Conservation (phyloP, 108 stramenopile genomes). For the Nannochloropsis salina region DNA sequence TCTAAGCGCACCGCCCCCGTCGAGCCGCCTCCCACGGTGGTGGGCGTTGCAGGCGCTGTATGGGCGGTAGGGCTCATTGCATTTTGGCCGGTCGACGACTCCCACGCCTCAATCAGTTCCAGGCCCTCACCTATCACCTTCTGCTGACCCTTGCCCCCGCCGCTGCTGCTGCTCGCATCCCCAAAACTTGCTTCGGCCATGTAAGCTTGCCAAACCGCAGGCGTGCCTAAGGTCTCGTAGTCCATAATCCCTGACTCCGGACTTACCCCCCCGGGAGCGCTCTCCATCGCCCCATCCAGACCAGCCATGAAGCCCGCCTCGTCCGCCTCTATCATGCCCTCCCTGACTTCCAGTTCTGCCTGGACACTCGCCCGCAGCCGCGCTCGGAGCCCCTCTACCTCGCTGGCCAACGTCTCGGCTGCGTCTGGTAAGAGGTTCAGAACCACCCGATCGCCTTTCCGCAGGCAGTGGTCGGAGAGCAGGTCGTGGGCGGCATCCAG, state of each 20-base stretch:
- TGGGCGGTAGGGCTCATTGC: background rate
- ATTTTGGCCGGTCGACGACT: background rate
- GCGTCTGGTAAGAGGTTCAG: background rate
- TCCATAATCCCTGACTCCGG: background rate
- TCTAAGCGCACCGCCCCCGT: slow-evolving; percentile 27
- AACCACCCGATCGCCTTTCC: background rate
- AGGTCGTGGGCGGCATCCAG: background rate
- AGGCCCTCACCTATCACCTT: background rate
- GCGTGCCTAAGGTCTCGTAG: slow-evolving; percentile 1
- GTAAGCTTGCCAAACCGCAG: background rate
- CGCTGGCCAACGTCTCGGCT: background rate
- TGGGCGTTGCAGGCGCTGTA: background rate
- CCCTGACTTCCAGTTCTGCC: slow-evolving; percentile 17
- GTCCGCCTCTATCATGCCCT: background rate
- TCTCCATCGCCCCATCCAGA: background rate
- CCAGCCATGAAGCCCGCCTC: background rate
- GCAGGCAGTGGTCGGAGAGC: background rate
- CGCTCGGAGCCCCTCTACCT: background rate
- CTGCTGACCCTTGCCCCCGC: background rate
- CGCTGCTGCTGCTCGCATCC: background rate
- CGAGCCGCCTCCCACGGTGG: background rate
- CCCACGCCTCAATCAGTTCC: slow-evolving; percentile 10
- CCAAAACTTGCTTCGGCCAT: background rate
- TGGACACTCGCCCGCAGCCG: background rate
- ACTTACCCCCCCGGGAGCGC: background rate